Evolutionary conservation across 1,139 yeast species (phyloP), one percentile per base, ranked within the genome.

Genomic region (Kurtzmaniella natalensis): DNA sequence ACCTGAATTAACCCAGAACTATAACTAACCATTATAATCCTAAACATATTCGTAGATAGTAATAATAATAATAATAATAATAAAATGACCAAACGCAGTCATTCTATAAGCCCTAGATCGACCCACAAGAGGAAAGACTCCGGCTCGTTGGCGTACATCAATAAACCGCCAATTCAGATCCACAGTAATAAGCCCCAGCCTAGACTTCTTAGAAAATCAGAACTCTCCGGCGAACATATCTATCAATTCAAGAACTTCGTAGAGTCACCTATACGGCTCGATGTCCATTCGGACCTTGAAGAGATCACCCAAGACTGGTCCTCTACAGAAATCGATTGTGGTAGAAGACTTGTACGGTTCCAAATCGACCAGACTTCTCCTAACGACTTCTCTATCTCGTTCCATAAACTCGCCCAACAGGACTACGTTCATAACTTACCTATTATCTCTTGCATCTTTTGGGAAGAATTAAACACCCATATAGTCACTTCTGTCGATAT

Each of bases 401-500:
- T 61, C 30, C 41, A 45, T 7, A 48, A 61, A 6, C 54, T 64
- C 2, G 28, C 41, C 15, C 47, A 53, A 20, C 41, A 47, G 13
- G 50, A 59, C 17, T 55, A 49, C 37, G 43, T 49, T 24, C 49
- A 46, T 25, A 47, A 49, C 17, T 48, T 44, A 13, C 65, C 67
- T 17, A 56, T 67, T 13, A 69, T 81, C 27, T 73, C 81, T 16
- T 81, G 88, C 49, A 77, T 81, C 25, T 70, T 64, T 50, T 78
- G 85, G 83, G 58, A 61, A 36, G 80, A 72, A 38, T 59, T 65
- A 37, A 59, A 65, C 30, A 59, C 66, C 37, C 70, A 66, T 48
- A 76, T 69, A 37, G 78, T 79, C 26, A 81, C 88, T 0, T 73
- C 81, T 2, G 88, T 81, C 19, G 88, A 81, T 49, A 67, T 81